Evolutionary conservation across 1,284 basidiomycete species (phyloP).

Genomic region (Rhodotorula glutinis): DNA sequence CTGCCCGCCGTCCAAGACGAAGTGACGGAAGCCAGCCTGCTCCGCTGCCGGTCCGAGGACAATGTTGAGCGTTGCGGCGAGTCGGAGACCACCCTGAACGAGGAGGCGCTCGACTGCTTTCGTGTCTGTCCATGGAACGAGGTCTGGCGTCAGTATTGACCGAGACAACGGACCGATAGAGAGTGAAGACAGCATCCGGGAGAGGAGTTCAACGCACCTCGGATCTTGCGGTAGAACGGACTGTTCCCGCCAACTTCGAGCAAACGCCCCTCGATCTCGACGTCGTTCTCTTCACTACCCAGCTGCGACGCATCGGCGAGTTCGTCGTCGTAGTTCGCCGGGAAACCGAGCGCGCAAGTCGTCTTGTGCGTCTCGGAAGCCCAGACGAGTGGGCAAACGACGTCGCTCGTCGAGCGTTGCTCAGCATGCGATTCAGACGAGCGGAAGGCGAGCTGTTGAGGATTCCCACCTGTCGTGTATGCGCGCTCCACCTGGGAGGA

Average conservation of each 20-base stretch:
- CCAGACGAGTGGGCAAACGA: conserved; percentile 45
- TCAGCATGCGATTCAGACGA: background rate
- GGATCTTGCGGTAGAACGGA: conserved; percentile 39
- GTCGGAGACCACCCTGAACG: conserved; percentile 47
- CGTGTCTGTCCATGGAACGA: conserved; percentile 28
- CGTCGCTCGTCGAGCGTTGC: background rate
- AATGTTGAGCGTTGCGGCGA: conserved; percentile 48
- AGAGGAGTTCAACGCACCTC: conserved; percentile 23
- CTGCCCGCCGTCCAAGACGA: background rate
- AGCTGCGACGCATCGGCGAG: background rate
- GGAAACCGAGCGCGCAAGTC: conserved; percentile 41
- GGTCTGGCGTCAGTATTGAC: too few relatives aligned
- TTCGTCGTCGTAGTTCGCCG: conserved; percentile 31
- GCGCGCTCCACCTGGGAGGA: background rate
- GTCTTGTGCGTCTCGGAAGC: conserved; percentile 41
- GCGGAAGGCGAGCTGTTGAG: background rate
- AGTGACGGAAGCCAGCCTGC: background rate
- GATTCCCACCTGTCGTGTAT: background rate
- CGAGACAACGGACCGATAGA: background rate
- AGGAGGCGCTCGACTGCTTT: conserved; percentile 47
- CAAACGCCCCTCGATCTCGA: background rate
- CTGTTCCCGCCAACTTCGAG: conserved; percentile 43
- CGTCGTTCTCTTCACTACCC: background rate
- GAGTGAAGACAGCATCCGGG: too few relatives aligned
- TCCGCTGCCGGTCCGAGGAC: conserved; percentile 24